Conservation (phyloP, 208 protist genomes). For the Crithidia expoeki region DNA sequence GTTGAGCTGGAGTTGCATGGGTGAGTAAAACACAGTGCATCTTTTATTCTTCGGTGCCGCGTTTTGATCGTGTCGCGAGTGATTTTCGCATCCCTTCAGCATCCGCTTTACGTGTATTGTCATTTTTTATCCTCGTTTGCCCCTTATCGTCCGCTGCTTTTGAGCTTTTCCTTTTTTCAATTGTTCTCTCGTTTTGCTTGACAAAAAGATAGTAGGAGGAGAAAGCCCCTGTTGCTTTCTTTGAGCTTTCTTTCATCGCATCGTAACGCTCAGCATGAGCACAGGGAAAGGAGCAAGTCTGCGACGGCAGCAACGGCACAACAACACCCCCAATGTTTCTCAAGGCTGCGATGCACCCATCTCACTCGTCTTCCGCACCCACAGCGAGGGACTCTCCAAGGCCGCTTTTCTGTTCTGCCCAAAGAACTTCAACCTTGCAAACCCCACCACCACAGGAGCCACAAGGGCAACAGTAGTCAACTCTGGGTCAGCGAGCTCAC, state of each 20-base stretch:
- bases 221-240: background rate
- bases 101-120: no score
- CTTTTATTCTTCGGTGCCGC: no score
- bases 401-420: slow-evolving; percentile 80
- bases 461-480: background rate
- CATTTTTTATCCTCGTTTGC: no score
- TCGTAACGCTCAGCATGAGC: slow-evolving; percentile 4
- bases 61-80: no score
- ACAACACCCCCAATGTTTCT: slow-evolving; percentile 28
- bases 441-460: slow-evolving; percentile 12
- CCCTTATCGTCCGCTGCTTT: no score
- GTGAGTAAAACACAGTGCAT: no score
- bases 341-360: slow-evolving; percentile 59
- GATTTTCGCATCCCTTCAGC: no score
- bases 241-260: background rate
- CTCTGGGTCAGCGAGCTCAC: background rate
- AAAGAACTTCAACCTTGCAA: slow-evolving; percentile 66
- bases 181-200: no score
- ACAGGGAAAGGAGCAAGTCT: slow-evolving; percentile 42
- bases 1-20: no score
- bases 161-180: no score
- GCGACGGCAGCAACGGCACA: slow-evolving; percentile 48
- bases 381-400: slow-evolving; percentile 61
- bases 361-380: slow-evolving; percentile 80
- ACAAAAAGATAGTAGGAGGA: background rate